These are phyloP conservation scores for Purpureocillium lavendulum DNA, from an alignment of 2,329 filamentous ascomycete genomes.

Conservation along the genomic window DNA sequence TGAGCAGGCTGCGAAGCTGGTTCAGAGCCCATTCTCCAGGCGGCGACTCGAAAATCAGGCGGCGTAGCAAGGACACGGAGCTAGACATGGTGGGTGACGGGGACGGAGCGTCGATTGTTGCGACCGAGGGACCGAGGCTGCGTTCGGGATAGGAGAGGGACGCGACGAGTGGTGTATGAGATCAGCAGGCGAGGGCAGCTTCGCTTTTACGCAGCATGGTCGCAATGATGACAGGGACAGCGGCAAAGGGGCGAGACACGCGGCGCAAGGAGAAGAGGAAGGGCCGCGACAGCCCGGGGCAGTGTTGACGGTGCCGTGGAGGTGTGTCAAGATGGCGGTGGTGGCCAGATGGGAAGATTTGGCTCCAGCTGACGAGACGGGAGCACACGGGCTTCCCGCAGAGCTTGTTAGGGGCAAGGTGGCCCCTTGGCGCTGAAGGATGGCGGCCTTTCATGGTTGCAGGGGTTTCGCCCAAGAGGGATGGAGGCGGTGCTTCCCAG, in stretches of 20 bases:
- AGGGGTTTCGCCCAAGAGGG: too few species aligned
- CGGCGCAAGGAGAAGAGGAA: neutral
- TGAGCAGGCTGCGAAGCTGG: conserved; percentile 72
- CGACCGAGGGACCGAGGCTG: neutral
- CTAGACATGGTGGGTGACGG: conserved; percentile 38
- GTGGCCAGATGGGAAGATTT: neutral
- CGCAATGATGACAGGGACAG: neutral
- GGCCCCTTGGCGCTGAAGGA: neutral
- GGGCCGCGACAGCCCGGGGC: conserved; percentile 14
- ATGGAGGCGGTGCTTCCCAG: too few species aligned
- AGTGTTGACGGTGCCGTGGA: conserved; percentile 6
- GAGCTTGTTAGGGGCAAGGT: too few species aligned
- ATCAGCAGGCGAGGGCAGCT: neutral
- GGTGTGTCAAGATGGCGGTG: too few species aligned
- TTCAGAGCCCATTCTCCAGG: conserved; percentile 85
- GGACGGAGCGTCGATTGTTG: neutral
- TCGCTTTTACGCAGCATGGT: neutral
- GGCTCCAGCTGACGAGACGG: neutral
- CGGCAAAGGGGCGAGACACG: conserved; percentile 4
- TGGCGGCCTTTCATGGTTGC: neutral
- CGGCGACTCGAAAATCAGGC: conserved; percentile 79
- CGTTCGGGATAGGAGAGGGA: conserved; percentile 1
- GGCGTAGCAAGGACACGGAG: conserved; percentile 39
- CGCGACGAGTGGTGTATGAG: conserved; percentile 4
- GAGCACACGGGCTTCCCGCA: too few species aligned